These are phyloP conservation scores for Plasmodium berghei DNA, from an alignment of 169 alveolate species.

Conservation along the genomic window DNA sequence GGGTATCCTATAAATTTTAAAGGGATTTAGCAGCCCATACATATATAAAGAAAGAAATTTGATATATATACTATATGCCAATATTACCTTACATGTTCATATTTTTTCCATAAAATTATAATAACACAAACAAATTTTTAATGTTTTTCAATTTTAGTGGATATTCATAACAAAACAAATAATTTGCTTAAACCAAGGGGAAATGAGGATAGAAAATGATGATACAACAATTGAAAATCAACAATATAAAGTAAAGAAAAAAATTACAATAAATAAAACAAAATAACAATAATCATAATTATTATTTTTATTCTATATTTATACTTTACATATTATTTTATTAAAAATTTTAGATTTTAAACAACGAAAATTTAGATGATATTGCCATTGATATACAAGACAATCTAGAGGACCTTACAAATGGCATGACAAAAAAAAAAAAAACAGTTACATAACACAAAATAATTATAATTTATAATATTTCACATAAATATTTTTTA, in stretches of 20 bases:
- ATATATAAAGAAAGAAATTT: background rate
- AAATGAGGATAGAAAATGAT: conserved; percentile 58
- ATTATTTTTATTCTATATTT: background rate
- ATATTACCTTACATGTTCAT: background rate
- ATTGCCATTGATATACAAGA: conserved; percentile 57
- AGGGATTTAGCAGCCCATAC: background rate
- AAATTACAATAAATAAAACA: background rate
- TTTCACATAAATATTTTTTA: background rate
- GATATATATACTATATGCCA: background rate
- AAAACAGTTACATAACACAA: background rate
- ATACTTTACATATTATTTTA: background rate
- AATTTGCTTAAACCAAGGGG: conserved; percentile 62
- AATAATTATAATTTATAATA: background rate
- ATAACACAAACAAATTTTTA: too few relatives aligned
- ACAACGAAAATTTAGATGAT: conserved; percentile 61
- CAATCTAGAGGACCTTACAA: conserved; percentile 54
- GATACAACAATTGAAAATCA: conserved; percentile 52
- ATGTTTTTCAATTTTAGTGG: conserved; percentile 31
- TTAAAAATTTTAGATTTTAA: conserved; percentile 24
- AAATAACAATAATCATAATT: background rate
- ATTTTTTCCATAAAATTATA: too few relatives aligned
- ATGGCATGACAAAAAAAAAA: conserved; percentile 36
- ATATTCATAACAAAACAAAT: conserved; percentile 67
- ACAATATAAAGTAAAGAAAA: conserved; percentile 36
- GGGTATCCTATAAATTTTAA: background rate